Evolutionary conservation across 768 basidiomycete species (phyloP), one percentile per base, ranked within the genome.

Genomic region (Harrya chromipes): DNA sequence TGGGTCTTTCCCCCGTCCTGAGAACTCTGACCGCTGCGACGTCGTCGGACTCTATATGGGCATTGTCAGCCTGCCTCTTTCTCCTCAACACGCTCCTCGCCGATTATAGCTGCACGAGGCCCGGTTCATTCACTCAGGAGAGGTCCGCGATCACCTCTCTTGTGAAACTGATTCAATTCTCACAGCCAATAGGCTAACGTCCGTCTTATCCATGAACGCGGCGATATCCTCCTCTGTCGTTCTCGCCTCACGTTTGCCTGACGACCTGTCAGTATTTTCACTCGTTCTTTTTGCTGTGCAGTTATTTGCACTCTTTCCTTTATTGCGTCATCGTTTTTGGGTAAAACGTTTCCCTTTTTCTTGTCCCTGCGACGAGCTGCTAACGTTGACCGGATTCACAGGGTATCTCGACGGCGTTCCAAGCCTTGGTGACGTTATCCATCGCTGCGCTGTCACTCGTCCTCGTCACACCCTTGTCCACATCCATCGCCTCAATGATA

Each of bases 41-140:
- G 4, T 97, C 95, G 34, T 90, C 90, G 12, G 97, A 99, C 67
- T 93, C 93, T 24, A 94, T 98, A 56, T 97, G 93, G 93, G 94
- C 95, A 6, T 71, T 97, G 43, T 82, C 92, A n/a, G 89, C 90
- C 4, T 75, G 77, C 44, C 79, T 98, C 38, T 90, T 97, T 67
- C 73, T 82, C 45, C 72, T 97, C 34, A 92, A 94, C 64, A 76
- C 84, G 17, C 72, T 94, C 50, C 72, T 97, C 41, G 88, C 88
- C 13, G 92, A 97, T 69, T 95, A 92, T 65, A 80, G 82, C 52
- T 74, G 77, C 52, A 69, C 71, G 46, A 69, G 72, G 49, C 64
- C 68, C 37, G 65, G 70, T 47, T 74, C 71, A 50, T 72, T 72
- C 50, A 63, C 72, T 33, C 79, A 78, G 50, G 86, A 85, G 72